Evolutionary conservation across 192 early-diverging fungal species (phyloP).

Genomic region (Backusella circina): DNA sequence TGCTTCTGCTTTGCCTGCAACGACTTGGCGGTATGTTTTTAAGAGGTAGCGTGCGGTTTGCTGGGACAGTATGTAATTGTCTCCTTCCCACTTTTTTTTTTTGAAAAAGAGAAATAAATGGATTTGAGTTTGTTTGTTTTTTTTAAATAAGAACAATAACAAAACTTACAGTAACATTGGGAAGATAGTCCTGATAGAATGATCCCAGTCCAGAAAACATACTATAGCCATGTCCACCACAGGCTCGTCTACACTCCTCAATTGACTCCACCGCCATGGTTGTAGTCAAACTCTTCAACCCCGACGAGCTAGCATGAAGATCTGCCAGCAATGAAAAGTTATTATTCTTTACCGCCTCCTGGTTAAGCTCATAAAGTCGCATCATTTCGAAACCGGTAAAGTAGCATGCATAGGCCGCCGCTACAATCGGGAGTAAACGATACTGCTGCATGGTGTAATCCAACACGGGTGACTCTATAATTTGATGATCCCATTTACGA

Average conservation of each 20-base stretch:
- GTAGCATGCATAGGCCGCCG: conserved; percentile 69
- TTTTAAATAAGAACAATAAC: background rate
- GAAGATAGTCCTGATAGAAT: conserved; percentile 66
- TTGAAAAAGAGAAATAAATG: too few species aligned
- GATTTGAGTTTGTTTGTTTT: background rate
- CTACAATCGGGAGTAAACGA: conserved; percentile 68
- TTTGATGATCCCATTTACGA: conserved; percentile 36
- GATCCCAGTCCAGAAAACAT: conserved; percentile 66
- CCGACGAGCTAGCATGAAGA: conserved; percentile 73
- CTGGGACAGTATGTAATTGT: conserved; percentile 83
- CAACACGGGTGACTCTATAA: conserved; percentile 65
- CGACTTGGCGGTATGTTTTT: conserved; percentile 57
- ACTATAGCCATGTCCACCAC: conserved; percentile 78
- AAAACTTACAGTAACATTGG: conserved; percentile 56
- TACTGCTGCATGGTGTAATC: conserved; percentile 80
- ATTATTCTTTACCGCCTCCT: conserved; percentile 48
- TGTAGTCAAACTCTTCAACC: conserved; percentile 73
- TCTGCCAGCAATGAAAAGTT: conserved; percentile 68
- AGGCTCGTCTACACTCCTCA: conserved; percentile 70
- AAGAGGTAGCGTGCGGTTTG: conserved; percentile 80
- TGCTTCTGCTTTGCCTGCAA: conserved; percentile 45
- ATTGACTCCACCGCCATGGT: conserved; percentile 63
- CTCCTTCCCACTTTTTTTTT: conserved; percentile 62
- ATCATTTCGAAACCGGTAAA: conserved; percentile 64
- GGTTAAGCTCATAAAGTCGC: conserved; percentile 57